Base-by-base conservation (phyloP, 208 protist species). In the Wallacemonas sp. region DNA sequence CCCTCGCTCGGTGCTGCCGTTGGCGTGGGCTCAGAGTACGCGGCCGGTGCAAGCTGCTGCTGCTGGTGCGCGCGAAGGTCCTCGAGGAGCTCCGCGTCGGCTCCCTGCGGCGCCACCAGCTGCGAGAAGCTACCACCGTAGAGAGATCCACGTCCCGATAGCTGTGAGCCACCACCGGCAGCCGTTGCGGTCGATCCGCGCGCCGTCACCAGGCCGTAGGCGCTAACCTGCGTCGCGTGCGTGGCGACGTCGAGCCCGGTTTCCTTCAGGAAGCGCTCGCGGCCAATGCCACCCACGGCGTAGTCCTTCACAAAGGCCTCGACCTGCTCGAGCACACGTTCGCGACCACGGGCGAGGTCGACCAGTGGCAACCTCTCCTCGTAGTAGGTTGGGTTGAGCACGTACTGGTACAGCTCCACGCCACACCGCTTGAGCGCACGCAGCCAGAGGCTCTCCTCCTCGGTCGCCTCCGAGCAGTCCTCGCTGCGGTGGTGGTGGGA, bases 301-400 rank as follows among this genome's bases (percentile, higher is more conserved):
- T 94, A 94, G 67, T 94, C 89, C 42, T 78, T 57, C 37, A 74
- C 79, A 29, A 94, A 84, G 53, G 85, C 83, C 0, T 75, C 66
- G 24, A 89, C 79, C 3, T 88, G 63, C 13, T 48, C 52, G 13
- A 92, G 37, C 26, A 94, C 78, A 24, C 78, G 80, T 24, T 78
- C 70, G 37, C 78, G 72, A 32, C 85, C 89, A 8, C 71, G 73
- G 15, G 54, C 37, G 59, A 83, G 85, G 54, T 89, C 77, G 33
- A 83, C 81, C 4, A 57, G 29, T 2, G 85, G 85, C 32, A 94
- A 79, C 19, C 81, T 76, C 54, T 81, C 76, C 22, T 94, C 85
- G 64, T 91, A 92, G 59, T 78, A 61, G 54, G 81, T 69, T 27
- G 70, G 76, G 33, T 66, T 68, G 19, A 67, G 73, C 3, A 92